Conservation (phyloP, 768 basidiomycete species). For the Phlebiopsis flavidoalba region DNA sequence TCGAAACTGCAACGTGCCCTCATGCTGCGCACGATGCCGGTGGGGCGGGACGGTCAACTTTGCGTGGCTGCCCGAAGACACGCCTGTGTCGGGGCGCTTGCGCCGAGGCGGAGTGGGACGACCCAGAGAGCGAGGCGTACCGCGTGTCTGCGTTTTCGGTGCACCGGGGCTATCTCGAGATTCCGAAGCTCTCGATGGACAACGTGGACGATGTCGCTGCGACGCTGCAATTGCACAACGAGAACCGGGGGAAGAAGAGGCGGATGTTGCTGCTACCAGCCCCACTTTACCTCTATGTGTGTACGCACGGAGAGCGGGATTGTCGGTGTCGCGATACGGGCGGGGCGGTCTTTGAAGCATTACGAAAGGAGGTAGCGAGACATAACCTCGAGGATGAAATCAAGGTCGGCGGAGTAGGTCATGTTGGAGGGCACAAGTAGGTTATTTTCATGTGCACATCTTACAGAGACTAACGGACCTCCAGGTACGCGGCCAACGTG, state of each 20-base stretch:
- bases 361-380: conserved; percentile 47
- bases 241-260: background rate
- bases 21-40: conserved; percentile 36
- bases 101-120: conserved; percentile 11
- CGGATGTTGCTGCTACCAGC: conserved; percentile 15
- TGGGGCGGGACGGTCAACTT: conserved; percentile 59
- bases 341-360: conserved; percentile 44
- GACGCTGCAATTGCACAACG: conserved; percentile 26
- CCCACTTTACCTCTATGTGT: conserved; percentile 54
- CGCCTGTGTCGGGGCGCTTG: background rate
- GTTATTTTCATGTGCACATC: conserved; percentile 19
- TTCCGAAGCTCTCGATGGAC: conserved; percentile 41
- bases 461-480: background rate
- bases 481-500: conserved; percentile 65
- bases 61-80: conserved; percentile 39
- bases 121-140: conserved; percentile 22
- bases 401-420: conserved; percentile 59
- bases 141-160: conserved; percentile 50
- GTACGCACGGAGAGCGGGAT: conserved; percentile 75
- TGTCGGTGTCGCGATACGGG: conserved; percentile 76
- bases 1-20: conserved; percentile 47
- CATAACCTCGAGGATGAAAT: conserved; percentile 31
- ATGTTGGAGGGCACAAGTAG: conserved; percentile 83
- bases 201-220: conserved; percentile 46
- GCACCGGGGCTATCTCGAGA: conserved; percentile 40